Conservation (phyloP, 2,329 filamentous ascomycete genomes). For the Sarocladium oryzae region DNA sequence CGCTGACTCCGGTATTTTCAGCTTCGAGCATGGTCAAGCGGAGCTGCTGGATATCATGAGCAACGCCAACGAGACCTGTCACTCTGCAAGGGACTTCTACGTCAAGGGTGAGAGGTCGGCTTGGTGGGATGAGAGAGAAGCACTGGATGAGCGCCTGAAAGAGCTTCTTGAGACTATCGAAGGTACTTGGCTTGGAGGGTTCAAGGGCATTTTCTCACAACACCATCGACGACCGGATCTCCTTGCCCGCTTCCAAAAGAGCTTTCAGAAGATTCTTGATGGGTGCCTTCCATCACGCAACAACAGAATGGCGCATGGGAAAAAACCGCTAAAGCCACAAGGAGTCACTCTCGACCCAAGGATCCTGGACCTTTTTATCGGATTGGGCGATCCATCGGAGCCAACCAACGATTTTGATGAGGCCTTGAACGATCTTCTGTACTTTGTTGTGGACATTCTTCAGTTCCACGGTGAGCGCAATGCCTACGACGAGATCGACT, state of each 20-base stretch:
- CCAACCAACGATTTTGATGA: slow-evolving; percentile 75
- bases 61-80: slow-evolving; percentile 76
- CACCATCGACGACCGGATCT: slow-evolving; percentile 55
- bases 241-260: slow-evolving; percentile 68
- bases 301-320: slow-evolving; percentile 31
- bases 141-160: slow-evolving; percentile 68
- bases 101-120: slow-evolving; percentile 68
- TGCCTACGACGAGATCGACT: slow-evolving; percentile 96
- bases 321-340: slow-evolving; percentile 33
- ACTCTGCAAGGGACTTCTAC: slow-evolving; percentile 62
- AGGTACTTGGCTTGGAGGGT: slow-evolving; percentile 89
- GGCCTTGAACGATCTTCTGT: slow-evolving; percentile 82
- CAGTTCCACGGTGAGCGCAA: slow-evolving; percentile 96
- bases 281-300: slow-evolving; percentile 80
- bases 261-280: slow-evolving; percentile 73
- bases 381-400: slow-evolving; percentile 66
- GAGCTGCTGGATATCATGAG: slow-evolving; percentile 80
- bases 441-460: slow-evolving; percentile 92
- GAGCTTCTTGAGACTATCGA: slow-evolving; percentile 81
- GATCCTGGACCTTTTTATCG: slow-evolving; percentile 83
- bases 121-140: slow-evolving; percentile 87
- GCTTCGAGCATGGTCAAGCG: slow-evolving; percentile 69
- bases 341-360: slow-evolving; percentile 47
- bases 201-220: slow-evolving; percentile 87
- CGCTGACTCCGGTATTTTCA: slow-evolving; percentile 70